Evolutionary conservation across 495 filamentous ascomycete genomes (phyloP).

Genomic region (Podospora didyma): DNA sequence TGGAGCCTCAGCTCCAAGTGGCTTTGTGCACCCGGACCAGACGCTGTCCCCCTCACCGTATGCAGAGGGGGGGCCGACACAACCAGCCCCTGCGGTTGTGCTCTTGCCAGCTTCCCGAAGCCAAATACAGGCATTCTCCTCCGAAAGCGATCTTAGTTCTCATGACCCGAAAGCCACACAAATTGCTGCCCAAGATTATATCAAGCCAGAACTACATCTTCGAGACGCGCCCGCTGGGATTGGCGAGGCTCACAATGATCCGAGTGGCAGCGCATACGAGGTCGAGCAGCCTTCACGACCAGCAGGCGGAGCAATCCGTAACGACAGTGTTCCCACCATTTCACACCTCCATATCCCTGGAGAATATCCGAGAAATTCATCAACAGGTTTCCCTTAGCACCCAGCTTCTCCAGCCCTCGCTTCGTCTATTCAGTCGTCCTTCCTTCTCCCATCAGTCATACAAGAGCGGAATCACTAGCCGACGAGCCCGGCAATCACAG

Average conservation of each 20-base stretch:
- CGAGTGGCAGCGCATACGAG: not conserved
- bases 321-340: constrained; percentile 26
- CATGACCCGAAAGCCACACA: not conserved
- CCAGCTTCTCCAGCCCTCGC: not conserved
- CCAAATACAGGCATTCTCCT: not conserved
- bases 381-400: not conserved
- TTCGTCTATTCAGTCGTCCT: not conserved
- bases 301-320: constrained; percentile 11
- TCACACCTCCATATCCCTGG: constrained; percentile 53
- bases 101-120: not conserved
- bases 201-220: too few species aligned
- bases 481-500: not conserved
- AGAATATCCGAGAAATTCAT: constrained; percentile 44
- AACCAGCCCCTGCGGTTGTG: not conserved
- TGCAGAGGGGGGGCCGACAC: not conserved
- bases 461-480: not conserved
- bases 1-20: too few species aligned
- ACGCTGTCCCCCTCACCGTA: not conserved
- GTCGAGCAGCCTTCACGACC: constrained; percentile 7
- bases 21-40: too few species aligned
- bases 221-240: not conserved
- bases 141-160: not conserved
- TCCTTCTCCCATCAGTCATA: not conserved
- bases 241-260: not conserved
- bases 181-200: not conserved